Evolutionary conservation across 2,329 filamentous ascomycete genomes (phyloP).

Genomic region (Xylariaceae sp.): DNA sequence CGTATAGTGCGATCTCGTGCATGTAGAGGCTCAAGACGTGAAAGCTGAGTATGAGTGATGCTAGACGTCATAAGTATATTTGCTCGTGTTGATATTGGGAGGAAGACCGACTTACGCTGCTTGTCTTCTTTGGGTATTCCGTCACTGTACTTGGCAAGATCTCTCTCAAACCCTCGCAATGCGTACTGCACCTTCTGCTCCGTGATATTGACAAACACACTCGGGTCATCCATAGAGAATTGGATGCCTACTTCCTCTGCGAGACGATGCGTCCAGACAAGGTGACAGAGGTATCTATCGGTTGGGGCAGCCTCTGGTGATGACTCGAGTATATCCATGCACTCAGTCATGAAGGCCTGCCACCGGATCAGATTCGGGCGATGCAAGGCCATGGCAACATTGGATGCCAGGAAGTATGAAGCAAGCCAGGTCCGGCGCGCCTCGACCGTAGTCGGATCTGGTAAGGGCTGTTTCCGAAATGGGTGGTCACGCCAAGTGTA

Average conservation of each 20-base stretch:
- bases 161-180: slow-evolving; percentile 60
- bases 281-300: slow-evolving; percentile 54
- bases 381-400: slow-evolving; percentile 58
- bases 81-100: too few relatives aligned
- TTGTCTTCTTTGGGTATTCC: slow-evolving; percentile 49
- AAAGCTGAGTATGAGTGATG: slow-evolving; percentile 60
- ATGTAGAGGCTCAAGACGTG: slow-evolving; percentile 66
- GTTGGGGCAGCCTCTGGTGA: slow-evolving; percentile 51
- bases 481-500: slow-evolving; percentile 38
- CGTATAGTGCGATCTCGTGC: slow-evolving; percentile 70
- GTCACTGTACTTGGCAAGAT: slow-evolving; percentile 56
- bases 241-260: slow-evolving; percentile 65
- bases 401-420: slow-evolving; percentile 55
- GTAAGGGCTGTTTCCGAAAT: slow-evolving; percentile 37
- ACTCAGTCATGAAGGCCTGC: slow-evolving; percentile 58
- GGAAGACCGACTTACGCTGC: slow-evolving; percentile 53
- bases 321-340: slow-evolving; percentile 49
- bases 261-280: slow-evolving; percentile 57
- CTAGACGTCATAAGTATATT: slow-evolving; percentile 30
- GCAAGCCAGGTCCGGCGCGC: slow-evolving; percentile 54
- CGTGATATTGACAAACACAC: slow-evolving; percentile 47
- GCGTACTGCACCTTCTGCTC: slow-evolving; percentile 62
- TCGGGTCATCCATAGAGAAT: slow-evolving; percentile 63
- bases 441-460: slow-evolving; percentile 52
- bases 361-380: slow-evolving; percentile 57